Evolutionary conservation across 345 rosid genomes (phyloP), one percentile per base, ranked within the genome.

Genomic region (Sapria himalayana): DNA sequence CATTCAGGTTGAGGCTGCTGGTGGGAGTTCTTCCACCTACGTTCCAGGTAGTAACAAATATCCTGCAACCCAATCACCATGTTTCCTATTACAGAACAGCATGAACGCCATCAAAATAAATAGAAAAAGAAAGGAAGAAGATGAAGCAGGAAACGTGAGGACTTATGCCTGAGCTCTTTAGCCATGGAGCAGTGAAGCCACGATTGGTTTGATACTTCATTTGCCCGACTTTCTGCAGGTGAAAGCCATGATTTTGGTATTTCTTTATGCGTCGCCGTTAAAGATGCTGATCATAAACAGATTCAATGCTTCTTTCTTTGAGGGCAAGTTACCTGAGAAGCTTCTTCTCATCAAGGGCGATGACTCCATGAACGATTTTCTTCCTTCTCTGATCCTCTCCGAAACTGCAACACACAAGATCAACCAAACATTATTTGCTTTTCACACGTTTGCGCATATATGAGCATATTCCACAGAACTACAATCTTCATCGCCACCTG

Each of bases 21-120:
- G 52, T 64, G n/a, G 98, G 98, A 25, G 92, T 43, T 61, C 57
- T 79, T 33, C 98, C 98, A 57, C 84, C 98, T 16, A 89, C 93
- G 46, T 89, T 89, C 98, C 98, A 82, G 7, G 98, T 89, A 24
- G 86, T 77, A 8, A 64, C 67, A 60, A 67, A 76, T 36, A 89
- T 60, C 66, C 98, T 89, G 70, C 56, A 52, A 54, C 34, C 35
- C 17, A 15, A 41, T 46, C 14, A 18, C 39, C 21, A 46, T 22
- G 19, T 23, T 14, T 35, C 16, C 20, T 19, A 4, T 37, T 16
- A 23, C 22, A 50, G 29, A 17, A 47, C 21, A 52, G 50, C 20
- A 41, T 43, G 48, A 60, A 19, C 40, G 40, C 46, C 17, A 3
- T 29, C 45, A 22, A 51, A 23, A 37, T 22, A 12, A 19, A 40